Percentiles rank a stretch among this genome's conserved stretches.
These are phyloP conservation scores for Ophiocordyceps camponoti-floridani DNA, from an alignment of 2,329 filamentous ascomycete genomes.

Conservation along the genomic window DNA sequence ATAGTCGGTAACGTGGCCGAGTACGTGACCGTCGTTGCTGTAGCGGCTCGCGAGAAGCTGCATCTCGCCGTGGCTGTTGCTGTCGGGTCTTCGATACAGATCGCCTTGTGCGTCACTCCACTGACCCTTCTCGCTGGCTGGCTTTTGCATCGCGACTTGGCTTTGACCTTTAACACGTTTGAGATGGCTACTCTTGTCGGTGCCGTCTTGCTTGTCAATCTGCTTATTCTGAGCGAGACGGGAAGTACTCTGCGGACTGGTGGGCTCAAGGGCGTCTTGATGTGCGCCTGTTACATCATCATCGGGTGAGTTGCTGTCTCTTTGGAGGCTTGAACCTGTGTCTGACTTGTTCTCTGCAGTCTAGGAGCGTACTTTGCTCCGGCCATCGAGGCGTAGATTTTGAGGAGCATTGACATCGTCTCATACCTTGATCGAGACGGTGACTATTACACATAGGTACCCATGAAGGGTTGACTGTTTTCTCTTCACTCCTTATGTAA, in stretches of 20 bases:
- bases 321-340: neutral
- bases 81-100: constrained; percentile 42
- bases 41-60: constrained; percentile 41
- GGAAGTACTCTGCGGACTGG: constrained; percentile 42
- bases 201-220: constrained; percentile 54
- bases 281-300: constrained; percentile 35
- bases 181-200: constrained; percentile 59
- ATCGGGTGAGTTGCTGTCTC: constrained; percentile 17
- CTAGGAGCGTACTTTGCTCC: neutral
- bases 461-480: too few relatives aligned
- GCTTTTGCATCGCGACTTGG: constrained; percentile 34
- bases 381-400: neutral
- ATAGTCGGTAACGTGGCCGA: constrained; percentile 46
- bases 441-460: too few relatives aligned
- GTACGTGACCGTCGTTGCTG: constrained; percentile 42
- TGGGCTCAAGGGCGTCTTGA: constrained; percentile 33
- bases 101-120: constrained; percentile 42
- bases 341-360: neutral
- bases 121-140: constrained; percentile 42
- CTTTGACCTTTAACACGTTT: constrained; percentile 58
- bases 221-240: constrained; percentile 55
- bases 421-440: neutral
- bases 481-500: too few relatives aligned
- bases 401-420: neutral
- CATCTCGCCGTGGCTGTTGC: constrained; percentile 44